These are phyloP conservation scores for Litchi chinensis DNA, from an alignment of 345 rosid species.

Conservation along the genomic window DNA sequence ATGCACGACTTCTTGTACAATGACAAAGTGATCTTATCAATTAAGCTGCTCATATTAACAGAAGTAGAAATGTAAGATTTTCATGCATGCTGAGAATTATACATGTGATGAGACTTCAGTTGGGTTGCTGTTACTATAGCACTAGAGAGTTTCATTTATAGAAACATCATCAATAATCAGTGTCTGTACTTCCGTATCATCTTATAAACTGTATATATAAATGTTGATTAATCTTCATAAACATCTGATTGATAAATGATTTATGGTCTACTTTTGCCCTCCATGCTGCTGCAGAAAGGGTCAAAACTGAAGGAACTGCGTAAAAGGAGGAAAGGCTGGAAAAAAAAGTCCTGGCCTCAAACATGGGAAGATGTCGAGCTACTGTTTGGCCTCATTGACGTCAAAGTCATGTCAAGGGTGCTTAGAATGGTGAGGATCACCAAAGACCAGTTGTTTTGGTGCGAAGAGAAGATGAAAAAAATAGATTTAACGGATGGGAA, in stretches of 20 bases:
- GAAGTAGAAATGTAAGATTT: too few relatives aligned
- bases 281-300: slow-evolving; percentile 63
- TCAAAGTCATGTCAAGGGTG: slow-evolving; percentile 66
- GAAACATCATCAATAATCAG: background rate
- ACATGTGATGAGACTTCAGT: background rate
- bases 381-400: slow-evolving; percentile 68
- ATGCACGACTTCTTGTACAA: too few relatives aligned
- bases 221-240: background rate
- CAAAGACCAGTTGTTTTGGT: slow-evolving; percentile 86
- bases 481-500: slow-evolving; percentile 58
- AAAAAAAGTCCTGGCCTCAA: slow-evolving; percentile 84
- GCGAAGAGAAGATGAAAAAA: slow-evolving; percentile 94
- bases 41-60: too few relatives aligned
- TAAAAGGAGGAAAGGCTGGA: slow-evolving; percentile 74
- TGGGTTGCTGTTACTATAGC: background rate
- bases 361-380: slow-evolving; percentile 60
- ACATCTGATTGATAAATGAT: background rate
- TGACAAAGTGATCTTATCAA: too few relatives aligned
- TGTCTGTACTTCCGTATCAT: background rate
- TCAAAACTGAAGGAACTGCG: slow-evolving; percentile 66
- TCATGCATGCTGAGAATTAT: background rate
- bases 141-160: background rate
- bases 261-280: background rate
- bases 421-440: slow-evolving; percentile 69
- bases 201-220: background rate